These are phyloP conservation scores for Ascomycota sp. DNA, from an alignment of 2,329 filamentous ascomycete genomes.

Conservation along the genomic window DNA sequence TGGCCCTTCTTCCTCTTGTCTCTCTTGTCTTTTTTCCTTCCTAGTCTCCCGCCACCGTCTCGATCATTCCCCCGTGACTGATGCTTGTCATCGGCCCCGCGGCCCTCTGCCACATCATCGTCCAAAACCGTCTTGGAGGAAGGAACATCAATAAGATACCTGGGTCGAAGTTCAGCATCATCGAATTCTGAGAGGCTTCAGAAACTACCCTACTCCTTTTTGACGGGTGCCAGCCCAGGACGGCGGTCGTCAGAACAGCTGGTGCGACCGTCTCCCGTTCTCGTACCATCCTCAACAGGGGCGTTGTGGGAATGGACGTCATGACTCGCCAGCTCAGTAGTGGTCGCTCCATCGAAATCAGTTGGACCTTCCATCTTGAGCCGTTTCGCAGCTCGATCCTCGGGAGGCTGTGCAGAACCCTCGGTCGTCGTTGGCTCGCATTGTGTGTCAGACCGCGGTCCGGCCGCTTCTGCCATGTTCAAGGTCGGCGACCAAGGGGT, in stretches of 20 bases:
- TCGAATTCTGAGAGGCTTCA: neutral
- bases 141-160: slow-evolving; percentile 20
- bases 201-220: slow-evolving; percentile 40
- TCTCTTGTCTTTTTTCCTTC: slow-evolving; percentile 23
- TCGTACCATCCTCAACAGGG: neutral
- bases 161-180: slow-evolving; percentile 5
- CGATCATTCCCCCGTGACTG: slow-evolving; percentile 36
- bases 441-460: no score
- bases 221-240: slow-evolving; percentile 49
- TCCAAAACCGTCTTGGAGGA: slow-evolving; percentile 13
- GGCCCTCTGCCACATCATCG: slow-evolving; percentile 28
- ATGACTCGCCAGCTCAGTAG: slow-evolving; percentile 2
- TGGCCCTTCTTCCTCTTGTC: slow-evolving; percentile 38
- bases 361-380: slow-evolving; percentile 26
- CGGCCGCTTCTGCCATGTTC: slow-evolving; percentile 8
- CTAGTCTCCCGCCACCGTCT: slow-evolving; percentile 19
- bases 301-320: slow-evolving; percentile 1
- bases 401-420: no score
- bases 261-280: slow-evolving; percentile 3
- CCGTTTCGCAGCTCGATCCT: slow-evolving; percentile 34
- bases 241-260: slow-evolving; percentile 11
- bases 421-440: no score
- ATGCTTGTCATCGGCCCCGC: slow-evolving; percentile 9
- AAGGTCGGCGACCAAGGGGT: no score
- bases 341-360: slow-evolving; percentile 2